Evolutionary conservation across 495 filamentous ascomycete genomes (phyloP), one percentile per base, ranked within the genome.

Genomic region (Penicillium odoratum): DNA sequence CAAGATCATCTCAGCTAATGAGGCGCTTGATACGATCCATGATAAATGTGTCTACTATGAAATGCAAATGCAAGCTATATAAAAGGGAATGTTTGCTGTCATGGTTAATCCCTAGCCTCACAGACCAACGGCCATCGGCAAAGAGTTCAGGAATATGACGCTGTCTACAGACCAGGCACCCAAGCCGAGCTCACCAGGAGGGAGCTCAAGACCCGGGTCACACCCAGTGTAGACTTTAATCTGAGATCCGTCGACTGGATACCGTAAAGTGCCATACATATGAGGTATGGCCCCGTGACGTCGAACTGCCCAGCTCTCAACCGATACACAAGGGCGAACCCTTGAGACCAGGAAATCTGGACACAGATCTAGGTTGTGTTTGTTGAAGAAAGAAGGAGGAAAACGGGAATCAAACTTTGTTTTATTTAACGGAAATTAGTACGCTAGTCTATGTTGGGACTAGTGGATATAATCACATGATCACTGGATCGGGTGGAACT

Each of bases 171-270:
- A 74, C 76, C 77, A 73, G 74, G 73, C 45, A 56, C 64, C 81
- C 82, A 77, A 83, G 74, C 83, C 84, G 84, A 89, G 82, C 80
- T 87, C 85, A 88, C 76, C 74, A 77, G 38, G 69, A 77, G 83
- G 87, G 87, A 93, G 81, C 86, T 87, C 87, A 88, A 83, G 77
- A 77, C 74, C 75, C 68, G 63, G 68, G 58, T 58, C 66, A 69
- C 56, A 65, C 71, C 68, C 62, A 63, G 71, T 63, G 69, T 65
- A 66, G 66, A 74, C 68, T 79, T 94, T 83, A 68, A 69, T 96
- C 86, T 95, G 67, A 88, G 85, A 93, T 85, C 86, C 93, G 92
- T 95, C 89, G 88, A 90, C 86, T 80, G 88, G 91, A 91, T 81
- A 92, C 87, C 61, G 55, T 87, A 66, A 66, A 83, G 88, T 88